Base-by-base conservation (phyloP, 495 filamentous ascomycete genomes). In the Glonium stellatum region DNA sequence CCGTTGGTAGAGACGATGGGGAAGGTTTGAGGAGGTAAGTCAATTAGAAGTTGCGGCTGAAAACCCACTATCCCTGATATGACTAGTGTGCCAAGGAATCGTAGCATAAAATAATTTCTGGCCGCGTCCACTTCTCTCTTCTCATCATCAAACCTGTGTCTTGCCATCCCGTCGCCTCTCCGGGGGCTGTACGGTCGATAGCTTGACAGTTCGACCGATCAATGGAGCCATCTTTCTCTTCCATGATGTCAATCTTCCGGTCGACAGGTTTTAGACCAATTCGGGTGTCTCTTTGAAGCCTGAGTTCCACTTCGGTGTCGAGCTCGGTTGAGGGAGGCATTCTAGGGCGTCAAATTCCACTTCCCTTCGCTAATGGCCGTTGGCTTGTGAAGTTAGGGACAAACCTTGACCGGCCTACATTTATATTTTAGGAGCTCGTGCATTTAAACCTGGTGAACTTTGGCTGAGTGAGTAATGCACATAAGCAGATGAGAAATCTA, bases 261-360 rank as follows among this genome's bases (percentile, higher is more conserved):
- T 88, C 87, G 88, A 95, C 90, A 92, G 85, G 84, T 92, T 84
- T 86, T 69, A 95, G 85, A 96, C 70, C 69, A 81, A 93, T 78
- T 68, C 71, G 76, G 70, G 67, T 72, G 65, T 65, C 69, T 67
- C 67, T 69, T 74, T 68, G 68, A 67, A 70, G 65, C 72, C 82
- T 86, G 85, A 86, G 85, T 80, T 92, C 37, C 57, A 85, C 85
- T 82, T 77, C 71, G 76, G 68, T 77, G 53, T 70, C 87, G 84
- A 86, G 79, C 81, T 87, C 83, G 83, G 82, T 81, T 76, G 80
- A 79, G 66, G 44, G 59, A 47, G 73, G 74, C 46, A 27, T 58
- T 73, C 76, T 76, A 74, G 80, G 85, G 84, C 81, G 83, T 82
- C 83, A 90, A 89, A 92, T 92, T 92, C 87, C 67, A 54, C 19